Evolutionary conservation across 2,329 filamentous ascomycete genomes (phyloP).

Genomic region (Botrytis sinoallii): DNA sequence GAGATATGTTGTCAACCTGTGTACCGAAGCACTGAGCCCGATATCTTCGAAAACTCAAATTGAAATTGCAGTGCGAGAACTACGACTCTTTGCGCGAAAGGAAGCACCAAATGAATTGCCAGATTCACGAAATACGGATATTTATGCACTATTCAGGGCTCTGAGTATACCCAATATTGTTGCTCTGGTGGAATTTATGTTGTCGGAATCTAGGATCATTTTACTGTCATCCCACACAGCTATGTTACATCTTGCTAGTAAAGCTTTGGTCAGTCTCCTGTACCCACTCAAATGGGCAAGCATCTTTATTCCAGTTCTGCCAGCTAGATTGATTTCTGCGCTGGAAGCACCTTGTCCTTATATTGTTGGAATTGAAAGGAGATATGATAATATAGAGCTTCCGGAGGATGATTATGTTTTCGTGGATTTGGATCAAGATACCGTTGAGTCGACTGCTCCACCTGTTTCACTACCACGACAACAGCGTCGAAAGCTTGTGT

Average conservation of each 20-base stretch:
- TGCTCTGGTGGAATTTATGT: slow-evolving; percentile 85
- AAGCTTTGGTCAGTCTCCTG: slow-evolving; percentile 78
- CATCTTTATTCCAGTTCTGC: slow-evolving; percentile 89
- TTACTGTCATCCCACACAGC: slow-evolving; percentile 92
- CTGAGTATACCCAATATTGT: slow-evolving; percentile 91
- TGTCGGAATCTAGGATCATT: slow-evolving; percentile 93
- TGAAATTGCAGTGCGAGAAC: slow-evolving; percentile 82
- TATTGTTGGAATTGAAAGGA: slow-evolving; percentile 90
- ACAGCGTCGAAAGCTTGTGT: slow-evolving; percentile 83
- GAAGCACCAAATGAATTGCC: slow-evolving; percentile 92
- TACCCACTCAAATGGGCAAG: slow-evolving; percentile 93
- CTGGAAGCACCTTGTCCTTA: slow-evolving; percentile 95
- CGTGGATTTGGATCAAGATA: slow-evolving; percentile 88
- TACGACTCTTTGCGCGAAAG: slow-evolving; percentile 88
- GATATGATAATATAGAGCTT: slow-evolving; percentile 81
- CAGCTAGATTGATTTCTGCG: slow-evolving; percentile 81
- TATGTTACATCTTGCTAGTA: slow-evolving; percentile 91
- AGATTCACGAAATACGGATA: slow-evolving; percentile 83
- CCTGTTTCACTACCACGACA: slow-evolving; percentile 82
- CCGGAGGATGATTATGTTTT: slow-evolving; percentile 95
- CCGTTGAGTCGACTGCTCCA: slow-evolving; percentile 77
- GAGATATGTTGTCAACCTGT: slow-evolving; percentile 94
- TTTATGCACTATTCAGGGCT: slow-evolving; percentile 88
- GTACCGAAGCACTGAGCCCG: slow-evolving; percentile 89
- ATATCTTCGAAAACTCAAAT: slow-evolving; percentile 94